Base-by-base conservation (phyloP, 2,329 filamentous ascomycete species). In the Exserohilum rostratum region DNA sequence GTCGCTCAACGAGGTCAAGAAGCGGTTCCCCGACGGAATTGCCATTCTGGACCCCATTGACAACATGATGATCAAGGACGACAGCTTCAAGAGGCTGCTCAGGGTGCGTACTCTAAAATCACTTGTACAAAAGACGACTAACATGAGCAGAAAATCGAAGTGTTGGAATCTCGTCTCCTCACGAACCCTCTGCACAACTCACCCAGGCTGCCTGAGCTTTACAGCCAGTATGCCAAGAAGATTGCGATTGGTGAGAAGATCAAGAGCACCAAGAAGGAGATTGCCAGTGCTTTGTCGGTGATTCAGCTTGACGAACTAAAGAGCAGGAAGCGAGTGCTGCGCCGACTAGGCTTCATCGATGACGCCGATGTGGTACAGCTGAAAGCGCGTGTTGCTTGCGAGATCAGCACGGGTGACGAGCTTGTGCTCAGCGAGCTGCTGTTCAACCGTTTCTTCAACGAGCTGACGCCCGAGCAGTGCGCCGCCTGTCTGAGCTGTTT, bases 381-480 rank as follows among this genome's bases (percentile, higher is more conserved):
- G 69, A 99, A 99, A 79, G 95, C 93, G 10, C 90, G 96, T 51
- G 96, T 98, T 3, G 95, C 95, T 2, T 99, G 95, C 77, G 93
- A 99, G 78, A 98, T 99, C 62, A 96, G 91, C 59, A 96, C 93
- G 0, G 95, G 93, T 31, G 95, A 99, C 70, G 96, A 99, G 74
- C 82, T 99, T 37, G 87, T 99, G 61, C 84, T 99, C 5, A 92
- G 90, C 11, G 95, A 99, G 76, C 82, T 99, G 25, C 84, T 99
- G 0, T 98, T 99, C 77, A 96, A 98, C 75, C 87, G 93, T 34
- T 98, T 97, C 83, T 99, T 99, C 84, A 99, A 98, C 73, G 93
- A 97, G 71, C 80, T 98, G 38, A 87, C 87, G 0, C 92, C 95
- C 0, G 93, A 98, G 75, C 85, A 93, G 62, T 90, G 89, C 66